These are phyloP conservation scores for Exophiala alcalophila DNA, from an alignment of 2,329 filamentous ascomycete species.

Conservation along the genomic window DNA sequence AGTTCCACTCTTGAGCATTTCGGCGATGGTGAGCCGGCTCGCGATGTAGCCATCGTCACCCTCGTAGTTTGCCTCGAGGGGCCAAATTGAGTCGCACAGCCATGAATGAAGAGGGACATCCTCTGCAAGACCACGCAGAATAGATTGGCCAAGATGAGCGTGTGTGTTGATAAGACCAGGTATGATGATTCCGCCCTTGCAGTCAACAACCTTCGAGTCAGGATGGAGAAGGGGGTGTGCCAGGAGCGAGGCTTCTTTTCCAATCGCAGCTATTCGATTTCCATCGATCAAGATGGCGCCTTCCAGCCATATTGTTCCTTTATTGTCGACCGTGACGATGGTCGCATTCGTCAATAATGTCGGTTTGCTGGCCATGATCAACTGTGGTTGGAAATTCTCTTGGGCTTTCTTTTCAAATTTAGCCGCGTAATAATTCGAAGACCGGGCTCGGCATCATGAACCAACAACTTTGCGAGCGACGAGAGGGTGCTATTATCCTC, in stretches of 20 bases:
- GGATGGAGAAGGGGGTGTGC: conserved; percentile 9
- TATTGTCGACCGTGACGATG: conserved; percentile 21
- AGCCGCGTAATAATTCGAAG: neutral
- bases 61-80: conserved; percentile 37
- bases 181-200: conserved; percentile 35
- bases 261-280: conserved; percentile 18
- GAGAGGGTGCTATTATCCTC: too few relatives aligned
- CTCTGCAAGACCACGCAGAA: conserved; percentile 36
- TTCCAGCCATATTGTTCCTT: conserved; percentile 21
- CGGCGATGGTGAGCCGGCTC: conserved; percentile 35
- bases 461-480: too few relatives aligned
- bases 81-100: conserved; percentile 39
- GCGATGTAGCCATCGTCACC: conserved; percentile 37
- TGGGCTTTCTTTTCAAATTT: neutral
- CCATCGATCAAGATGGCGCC: conserved; percentile 15
- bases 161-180: conserved; percentile 40
- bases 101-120: conserved; percentile 32
- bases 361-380: conserved; percentile 25
- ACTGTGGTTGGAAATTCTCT: conserved; percentile 12
- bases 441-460: too few relatives aligned
- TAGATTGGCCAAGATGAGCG: conserved; percentile 37
- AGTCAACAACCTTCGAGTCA: conserved; percentile 30
- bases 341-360: conserved; percentile 26
- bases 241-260: conserved; percentile 14
- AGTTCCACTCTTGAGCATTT: conserved; percentile 41